Conservation (phyloP, 441 rosid genomes). For the Mallotus repandus region DNA sequence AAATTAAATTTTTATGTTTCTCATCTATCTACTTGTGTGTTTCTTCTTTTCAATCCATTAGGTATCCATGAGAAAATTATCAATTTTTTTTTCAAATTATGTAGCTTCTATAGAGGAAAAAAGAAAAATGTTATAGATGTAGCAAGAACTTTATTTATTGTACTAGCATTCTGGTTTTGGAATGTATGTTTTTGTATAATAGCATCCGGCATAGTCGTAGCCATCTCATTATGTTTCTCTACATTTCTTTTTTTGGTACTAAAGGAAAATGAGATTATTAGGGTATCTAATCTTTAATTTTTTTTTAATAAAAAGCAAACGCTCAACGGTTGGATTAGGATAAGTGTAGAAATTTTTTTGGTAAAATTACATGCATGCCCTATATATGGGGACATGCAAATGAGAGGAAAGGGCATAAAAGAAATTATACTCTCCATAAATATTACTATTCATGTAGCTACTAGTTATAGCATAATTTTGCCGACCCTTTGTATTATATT, state of each 20-base stretch:
- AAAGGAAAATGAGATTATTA: too few species aligned
- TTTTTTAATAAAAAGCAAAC: too few species aligned
- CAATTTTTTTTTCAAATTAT: not conserved
- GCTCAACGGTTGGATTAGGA: too few species aligned
- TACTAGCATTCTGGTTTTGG: slow-evolving; percentile 21
- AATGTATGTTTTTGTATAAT: slow-evolving; percentile 14
- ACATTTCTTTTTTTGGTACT: not conserved
- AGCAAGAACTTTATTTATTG: slow-evolving; percentile 4
- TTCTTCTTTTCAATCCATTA: not conserved
- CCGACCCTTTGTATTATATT: too few species aligned
- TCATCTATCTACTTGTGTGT: slow-evolving; percentile 3
- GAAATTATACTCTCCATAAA: too few species aligned
- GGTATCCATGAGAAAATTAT: slow-evolving; percentile 1
- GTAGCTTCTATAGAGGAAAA: not conserved
- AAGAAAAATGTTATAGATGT: not conserved
- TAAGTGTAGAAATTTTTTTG: too few species aligned
- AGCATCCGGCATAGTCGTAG: not conserved
- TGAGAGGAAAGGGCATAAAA: too few species aligned
- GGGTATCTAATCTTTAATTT: too few species aligned
- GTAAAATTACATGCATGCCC: too few species aligned
- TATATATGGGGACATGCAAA: too few species aligned
- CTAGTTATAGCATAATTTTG: too few species aligned
- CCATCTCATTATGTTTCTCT: not conserved
- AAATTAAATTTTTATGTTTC: not conserved
- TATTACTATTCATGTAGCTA: too few species aligned